Evolutionary conservation across 306 rosid species (phyloP).

Genomic region (Cercis canadensis): DNA sequence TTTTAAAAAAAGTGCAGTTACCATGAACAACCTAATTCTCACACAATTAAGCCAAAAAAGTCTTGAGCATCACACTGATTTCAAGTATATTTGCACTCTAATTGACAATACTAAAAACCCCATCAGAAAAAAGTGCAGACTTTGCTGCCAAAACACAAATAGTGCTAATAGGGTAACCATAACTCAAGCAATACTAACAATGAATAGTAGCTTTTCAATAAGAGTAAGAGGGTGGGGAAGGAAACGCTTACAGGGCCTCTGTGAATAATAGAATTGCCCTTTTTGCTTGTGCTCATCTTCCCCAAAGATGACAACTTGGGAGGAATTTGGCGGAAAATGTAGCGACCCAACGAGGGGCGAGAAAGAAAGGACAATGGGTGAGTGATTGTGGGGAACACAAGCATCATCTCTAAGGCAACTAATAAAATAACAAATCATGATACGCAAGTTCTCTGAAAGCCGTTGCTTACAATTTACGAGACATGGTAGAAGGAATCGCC

Average conservation of each 20-base stretch:
- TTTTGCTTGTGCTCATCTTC: neutral
- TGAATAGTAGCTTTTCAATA: neutral
- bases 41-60: too few relatives aligned
- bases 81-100: neutral
- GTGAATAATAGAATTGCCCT: neutral
- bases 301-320: neutral
- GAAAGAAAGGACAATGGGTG: neutral
- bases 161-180: too few relatives aligned
- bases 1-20: too few relatives aligned
- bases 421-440: neutral
- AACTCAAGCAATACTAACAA: too few relatives aligned
- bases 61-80: too few relatives aligned
- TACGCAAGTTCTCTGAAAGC: neutral
- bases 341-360: neutral
- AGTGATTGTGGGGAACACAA: neutral
- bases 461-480: neutral
- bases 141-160: neutral
- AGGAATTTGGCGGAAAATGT: neutral
- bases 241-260: conserved; percentile 8
- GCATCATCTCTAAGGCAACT: neutral
- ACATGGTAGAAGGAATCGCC: too few relatives aligned
- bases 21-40: neutral
- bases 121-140: neutral
- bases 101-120: neutral
- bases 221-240: too few relatives aligned